A percentile compares a stretch with the other conserved stretches of the same genome.
Evolutionary conservation across 768 basidiomycete species (phyloP).

Genomic region (Mycena vitilis): DNA sequence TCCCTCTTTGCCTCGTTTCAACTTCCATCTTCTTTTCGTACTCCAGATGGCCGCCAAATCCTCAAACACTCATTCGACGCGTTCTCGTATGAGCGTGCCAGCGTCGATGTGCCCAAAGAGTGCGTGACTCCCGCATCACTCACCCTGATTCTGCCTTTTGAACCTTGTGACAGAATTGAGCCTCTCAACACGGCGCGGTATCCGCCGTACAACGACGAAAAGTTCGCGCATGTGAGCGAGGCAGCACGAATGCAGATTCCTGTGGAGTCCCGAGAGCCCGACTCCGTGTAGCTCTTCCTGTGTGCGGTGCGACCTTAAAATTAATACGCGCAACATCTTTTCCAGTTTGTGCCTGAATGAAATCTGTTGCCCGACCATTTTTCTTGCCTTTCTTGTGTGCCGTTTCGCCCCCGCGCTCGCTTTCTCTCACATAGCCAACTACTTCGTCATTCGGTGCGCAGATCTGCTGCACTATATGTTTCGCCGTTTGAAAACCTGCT

Average conservation of each 20-base stretch:
- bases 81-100: slow-evolving; percentile 62
- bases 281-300: too few species aligned
- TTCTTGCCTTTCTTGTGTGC: too few species aligned
- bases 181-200: slow-evolving; percentile 55
- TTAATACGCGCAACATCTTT: too few species aligned
- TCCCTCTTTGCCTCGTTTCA: not conserved
- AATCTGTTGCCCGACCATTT: too few species aligned
- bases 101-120: slow-evolving; percentile 65
- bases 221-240: not conserved
- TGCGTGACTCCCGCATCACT: slow-evolving; percentile 44
- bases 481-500: too few species aligned
- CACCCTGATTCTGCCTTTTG: not conserved
- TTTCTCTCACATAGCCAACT: too few species aligned
- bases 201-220: slow-evolving; percentile 55
- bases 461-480: too few species aligned
- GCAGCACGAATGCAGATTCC: not conserved
- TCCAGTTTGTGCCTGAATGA: too few species aligned
- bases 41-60: slow-evolving; percentile 64
- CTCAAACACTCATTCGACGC: slow-evolving; percentile 66
- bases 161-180: slow-evolving; percentile 51
- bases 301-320: too few species aligned
- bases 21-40: not conserved
- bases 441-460: too few species aligned
- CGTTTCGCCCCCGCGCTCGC: too few species aligned
- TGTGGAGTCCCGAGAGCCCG: too few species aligned